Conservation (phyloP, 345 rosid genomes). For the Rubroshorea leprosula region DNA sequence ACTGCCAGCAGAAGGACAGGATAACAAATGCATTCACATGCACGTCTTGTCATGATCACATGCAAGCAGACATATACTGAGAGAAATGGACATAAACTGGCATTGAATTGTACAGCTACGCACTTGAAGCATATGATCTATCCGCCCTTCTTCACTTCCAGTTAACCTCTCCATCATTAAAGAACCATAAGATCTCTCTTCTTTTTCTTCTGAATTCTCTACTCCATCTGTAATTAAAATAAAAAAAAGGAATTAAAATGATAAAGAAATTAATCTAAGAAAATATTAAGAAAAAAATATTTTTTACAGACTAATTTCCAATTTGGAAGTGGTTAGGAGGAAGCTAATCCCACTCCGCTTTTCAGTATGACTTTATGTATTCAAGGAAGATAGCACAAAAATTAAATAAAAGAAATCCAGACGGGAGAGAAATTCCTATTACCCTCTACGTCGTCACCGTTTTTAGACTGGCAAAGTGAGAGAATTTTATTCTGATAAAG, state of each 20-base stretch:
- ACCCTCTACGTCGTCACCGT: conserved; percentile 54
- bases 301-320: neutral
- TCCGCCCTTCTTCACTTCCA: conserved; percentile 73
- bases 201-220: conserved; percentile 39
- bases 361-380: neutral
- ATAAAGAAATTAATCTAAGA: neutral
- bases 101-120: conserved; percentile 15
- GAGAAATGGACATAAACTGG: neutral
- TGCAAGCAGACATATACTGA: too few species aligned
- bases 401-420: neutral
- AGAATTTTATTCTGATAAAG: conserved; percentile 63
- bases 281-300: neutral
- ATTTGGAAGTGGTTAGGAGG: neutral
- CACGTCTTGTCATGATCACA: too few species aligned
- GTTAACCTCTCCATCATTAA: conserved; percentile 80
- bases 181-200: conserved; percentile 71
- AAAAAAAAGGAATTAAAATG: conserved; percentile 1
- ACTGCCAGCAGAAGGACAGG: too few species aligned
- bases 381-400: neutral
- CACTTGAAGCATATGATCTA: conserved; percentile 94
- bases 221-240: conserved; percentile 31
- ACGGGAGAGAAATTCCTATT: conserved; percentile 4
- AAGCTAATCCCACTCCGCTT: neutral
- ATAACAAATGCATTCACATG: too few species aligned
- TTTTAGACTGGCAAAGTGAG: conserved; percentile 70